Evolutionary conservation across 208 protist species (phyloP).

Genomic region (Leishmania tarentolae): DNA sequence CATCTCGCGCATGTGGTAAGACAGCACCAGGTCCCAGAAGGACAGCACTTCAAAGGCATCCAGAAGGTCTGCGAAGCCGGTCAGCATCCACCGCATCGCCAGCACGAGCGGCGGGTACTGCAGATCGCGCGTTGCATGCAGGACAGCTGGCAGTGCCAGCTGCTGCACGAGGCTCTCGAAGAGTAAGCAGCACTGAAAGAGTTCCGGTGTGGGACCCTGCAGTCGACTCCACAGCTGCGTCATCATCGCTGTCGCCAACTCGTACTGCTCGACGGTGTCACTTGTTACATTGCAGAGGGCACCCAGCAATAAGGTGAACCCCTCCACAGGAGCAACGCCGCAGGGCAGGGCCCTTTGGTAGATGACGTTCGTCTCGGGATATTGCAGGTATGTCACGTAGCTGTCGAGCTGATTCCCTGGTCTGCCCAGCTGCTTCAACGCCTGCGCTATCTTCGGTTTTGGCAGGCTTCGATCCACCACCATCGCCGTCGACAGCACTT

Average conservation of each 20-base stretch:
- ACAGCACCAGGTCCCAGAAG: slow-evolving; percentile 84
- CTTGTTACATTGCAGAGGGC: slow-evolving; percentile 83
- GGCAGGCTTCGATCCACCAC: slow-evolving; percentile 69
- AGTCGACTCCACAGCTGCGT: slow-evolving; percentile 80
- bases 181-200: slow-evolving; percentile 79
- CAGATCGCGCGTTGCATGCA: slow-evolving; percentile 68
- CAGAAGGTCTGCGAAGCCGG: slow-evolving; percentile 77
- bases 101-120: slow-evolving; percentile 64
- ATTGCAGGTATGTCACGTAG: slow-evolving; percentile 63
- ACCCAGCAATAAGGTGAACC: slow-evolving; percentile 60
- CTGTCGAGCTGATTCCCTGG: slow-evolving; percentile 43
- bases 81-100: slow-evolving; percentile 83
- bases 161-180: slow-evolving; percentile 73
- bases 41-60: slow-evolving; percentile 72
- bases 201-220: slow-evolving; percentile 85
- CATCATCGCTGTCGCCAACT: slow-evolving; percentile 67
- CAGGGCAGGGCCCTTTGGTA: slow-evolving; percentile 49
- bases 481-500: slow-evolving; percentile 57
- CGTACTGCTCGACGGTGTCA: slow-evolving; percentile 85
- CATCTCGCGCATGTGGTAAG: slow-evolving; percentile 79
- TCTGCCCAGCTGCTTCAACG: slow-evolving; percentile 67
- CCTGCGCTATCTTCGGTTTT: slow-evolving; percentile 46
- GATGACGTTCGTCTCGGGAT: slow-evolving; percentile 27
- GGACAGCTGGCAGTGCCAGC: slow-evolving; percentile 61
- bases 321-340: slow-evolving; percentile 62